Base-by-base conservation (phyloP, 2,329 filamentous ascomycete species). In the Fusarium protoensiforme region DNA sequence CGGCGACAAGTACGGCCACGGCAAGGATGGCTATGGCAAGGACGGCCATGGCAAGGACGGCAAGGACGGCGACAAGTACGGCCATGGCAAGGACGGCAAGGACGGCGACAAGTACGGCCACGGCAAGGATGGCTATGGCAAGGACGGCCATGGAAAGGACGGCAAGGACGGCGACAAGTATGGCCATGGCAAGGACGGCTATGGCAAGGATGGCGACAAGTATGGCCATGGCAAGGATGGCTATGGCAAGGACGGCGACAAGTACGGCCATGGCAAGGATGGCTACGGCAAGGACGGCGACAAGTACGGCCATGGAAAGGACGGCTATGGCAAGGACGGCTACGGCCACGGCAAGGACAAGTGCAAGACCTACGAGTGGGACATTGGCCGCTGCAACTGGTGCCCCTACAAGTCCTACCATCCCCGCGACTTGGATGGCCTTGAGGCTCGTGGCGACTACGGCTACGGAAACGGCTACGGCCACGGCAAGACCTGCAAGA, bases 341-440 rank as follows among this genome's bases (percentile, higher is more conserved):
- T 27, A 59, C 35, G 56, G 56, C 20, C 33, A 39, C 20, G 56
- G 24, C 35, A 31, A 51, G 27, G 53, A 67, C 20, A 54, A 68
- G 33, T 72, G 61, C 65, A 61, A 69, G 38, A 67, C 73, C 59
- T 71, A 61, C 38, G 63, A 72, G 18, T 73, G 65, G 51, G 65
- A 68, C 29, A 36, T 66, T 24, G 43, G 51, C n/a, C 57, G 54
- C n/a, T 68, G 71, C 38, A 46, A 61, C 53, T 63, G 51, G 57
- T 67, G 58, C 59, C 65, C 62, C 29, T 70, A 68, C 58, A 67
- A 53, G 61, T 24, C 64, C 16, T 59, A 61, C 43, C 24, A 63
- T 57, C 36, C 66, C 48, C 66, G 67, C 27, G 69, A 71, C 38
- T 33, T 71, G 35, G 54, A 33, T 20, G 65, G 64, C 41, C 54